These are phyloP conservation scores for Blepharisma japonicum DNA, from an alignment of 73 alveolate species.

Conservation along the genomic window DNA sequence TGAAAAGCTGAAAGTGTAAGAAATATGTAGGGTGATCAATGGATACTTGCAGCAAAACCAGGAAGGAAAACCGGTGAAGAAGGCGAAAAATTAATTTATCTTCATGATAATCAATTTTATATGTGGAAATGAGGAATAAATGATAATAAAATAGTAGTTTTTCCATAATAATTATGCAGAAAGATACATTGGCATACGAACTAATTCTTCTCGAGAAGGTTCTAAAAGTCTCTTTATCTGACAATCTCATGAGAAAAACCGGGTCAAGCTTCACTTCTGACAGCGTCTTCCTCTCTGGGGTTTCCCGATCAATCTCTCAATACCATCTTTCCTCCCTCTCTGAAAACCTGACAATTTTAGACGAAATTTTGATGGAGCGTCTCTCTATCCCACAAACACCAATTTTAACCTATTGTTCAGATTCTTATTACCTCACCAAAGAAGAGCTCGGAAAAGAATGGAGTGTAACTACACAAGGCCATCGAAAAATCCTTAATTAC, in stretches of 20 bases:
- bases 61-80: too few relatives aligned
- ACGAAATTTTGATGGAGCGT: background rate
- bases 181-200: background rate
- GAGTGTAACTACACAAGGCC: background rate
- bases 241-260: background rate
- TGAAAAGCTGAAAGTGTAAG: conserved; percentile 41
- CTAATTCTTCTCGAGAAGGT: background rate
- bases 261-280: background rate
- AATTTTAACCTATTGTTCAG: conserved; percentile 6
- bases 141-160: too few relatives aligned
- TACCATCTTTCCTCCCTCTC: background rate
- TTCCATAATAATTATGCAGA: background rate
- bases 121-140: too few relatives aligned
- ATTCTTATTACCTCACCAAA: background rate
- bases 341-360: conserved; percentile 15
- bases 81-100: too few relatives aligned
- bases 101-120: too few relatives aligned
- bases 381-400: background rate
- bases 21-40: background rate
- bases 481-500: background rate
- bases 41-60: too few relatives aligned
- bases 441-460: background rate
- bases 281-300: background rate
- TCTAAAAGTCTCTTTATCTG: conserved; percentile 4
- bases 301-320: background rate